Percentiles rank a stretch among this genome's conserved stretches.
Evolutionary conservation across 1,284 basidiomycete species (phyloP).

Genomic region (Cryptococcus deneoformans): DNA sequence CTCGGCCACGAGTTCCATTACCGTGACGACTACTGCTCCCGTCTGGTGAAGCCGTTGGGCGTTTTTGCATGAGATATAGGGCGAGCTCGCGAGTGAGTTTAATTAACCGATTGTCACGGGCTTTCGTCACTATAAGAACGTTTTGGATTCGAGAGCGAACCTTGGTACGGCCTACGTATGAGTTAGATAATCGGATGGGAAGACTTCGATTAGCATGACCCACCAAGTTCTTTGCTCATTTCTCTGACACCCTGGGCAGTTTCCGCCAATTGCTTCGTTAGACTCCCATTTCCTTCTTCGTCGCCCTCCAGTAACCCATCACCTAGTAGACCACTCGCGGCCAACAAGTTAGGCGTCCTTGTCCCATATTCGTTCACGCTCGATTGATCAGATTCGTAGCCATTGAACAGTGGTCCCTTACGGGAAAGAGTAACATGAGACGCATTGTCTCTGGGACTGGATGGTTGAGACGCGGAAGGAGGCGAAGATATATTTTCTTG

Average conservation of each 20-base stretch:
- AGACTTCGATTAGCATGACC: conserved; percentile 38
- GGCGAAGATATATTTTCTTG: neutral
- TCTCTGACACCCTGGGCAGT: conserved; percentile 96
- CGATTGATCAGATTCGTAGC: conserved; percentile 40
- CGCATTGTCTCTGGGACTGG: conserved; percentile 8
- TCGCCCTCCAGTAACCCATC: conserved; percentile 35
- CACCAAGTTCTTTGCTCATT: conserved; percentile 98
- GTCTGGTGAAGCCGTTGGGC: conserved; percentile 28
- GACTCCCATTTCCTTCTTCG: conserved; percentile 61
- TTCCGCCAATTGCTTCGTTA: conserved; percentile 92
- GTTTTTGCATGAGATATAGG: conserved; percentile 85
- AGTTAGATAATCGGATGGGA: neutral
- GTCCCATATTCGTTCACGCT: conserved; percentile 10
- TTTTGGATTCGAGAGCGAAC: conserved; percentile 89
- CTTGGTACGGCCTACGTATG: conserved; percentile 71
- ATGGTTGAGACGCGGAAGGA: conserved; percentile 5
- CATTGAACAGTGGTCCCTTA: conserved; percentile 14
- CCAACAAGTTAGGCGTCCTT: neutral
- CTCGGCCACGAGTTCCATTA: conserved; percentile 17
- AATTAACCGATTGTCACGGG: conserved; percentile 94
- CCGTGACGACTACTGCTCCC: neutral
- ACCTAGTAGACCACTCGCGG: conserved; percentile 4
- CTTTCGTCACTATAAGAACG: conserved; percentile 96
- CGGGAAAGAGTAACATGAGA: conserved; percentile 12
- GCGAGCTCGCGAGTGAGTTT: conserved; percentile 91